phyloP scores from a whole-genome alignment of 2,329 filamentous ascomycete genomes.

The Penicillium sp. region DNA sequence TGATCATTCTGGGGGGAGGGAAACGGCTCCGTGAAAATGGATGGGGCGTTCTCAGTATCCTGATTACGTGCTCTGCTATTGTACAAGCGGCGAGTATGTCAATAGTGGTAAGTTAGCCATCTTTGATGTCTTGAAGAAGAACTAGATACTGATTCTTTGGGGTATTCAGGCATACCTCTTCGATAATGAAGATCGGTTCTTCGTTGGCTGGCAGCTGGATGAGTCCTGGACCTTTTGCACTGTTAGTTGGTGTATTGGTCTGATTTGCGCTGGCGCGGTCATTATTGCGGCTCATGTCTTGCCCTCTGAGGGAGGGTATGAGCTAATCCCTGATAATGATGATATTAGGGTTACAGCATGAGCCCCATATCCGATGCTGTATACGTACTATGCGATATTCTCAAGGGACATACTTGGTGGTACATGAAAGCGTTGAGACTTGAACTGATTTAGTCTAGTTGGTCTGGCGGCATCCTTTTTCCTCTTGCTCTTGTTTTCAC shows the following conservation, averaged over 20 bases:
- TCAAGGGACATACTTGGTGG: neutral
- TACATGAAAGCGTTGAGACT: neutral
- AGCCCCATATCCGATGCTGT: neutral
- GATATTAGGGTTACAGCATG: constrained; percentile 8
- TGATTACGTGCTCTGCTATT: constrained; percentile 66
- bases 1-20: constrained; percentile 74
- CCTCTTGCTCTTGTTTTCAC: neutral
- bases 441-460: neutral
- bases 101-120: constrained; percentile 66
- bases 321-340: constrained; percentile 61
- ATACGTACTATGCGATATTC: neutral
- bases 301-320: constrained; percentile 82
- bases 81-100: constrained; percentile 76
- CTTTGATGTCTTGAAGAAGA: neutral
- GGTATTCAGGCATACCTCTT: constrained; percentile 71
- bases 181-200: constrained; percentile 80
- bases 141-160: neutral
- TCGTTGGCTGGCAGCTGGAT: constrained; percentile 78
- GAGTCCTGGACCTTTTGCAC: constrained; percentile 74
- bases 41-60: constrained; percentile 71
- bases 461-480: neutral
- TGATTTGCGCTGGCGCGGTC: constrained; percentile 59
- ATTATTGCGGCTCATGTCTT: constrained; percentile 67
- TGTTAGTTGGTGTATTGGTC: constrained; percentile 58
- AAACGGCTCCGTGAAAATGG: constrained; percentile 77